A percentile compares a stretch with the other conserved stretches of the same genome.
Evolutionary conservation across 306 rosid species (phyloP).

Genomic region (Fagus sylvatica): DNA sequence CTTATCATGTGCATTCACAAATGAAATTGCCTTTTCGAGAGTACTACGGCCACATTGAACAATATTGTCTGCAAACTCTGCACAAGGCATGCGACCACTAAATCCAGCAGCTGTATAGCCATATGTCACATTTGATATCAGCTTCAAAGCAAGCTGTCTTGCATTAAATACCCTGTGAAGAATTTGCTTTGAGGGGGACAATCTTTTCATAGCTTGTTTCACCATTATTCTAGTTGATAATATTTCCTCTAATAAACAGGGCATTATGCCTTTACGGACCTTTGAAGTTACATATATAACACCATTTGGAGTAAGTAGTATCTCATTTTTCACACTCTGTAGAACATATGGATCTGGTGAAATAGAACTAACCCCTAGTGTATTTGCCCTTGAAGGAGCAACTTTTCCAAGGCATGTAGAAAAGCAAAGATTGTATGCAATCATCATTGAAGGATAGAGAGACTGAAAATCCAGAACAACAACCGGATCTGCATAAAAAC

Average conservation of each 20-base stretch:
- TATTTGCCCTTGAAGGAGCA: slow-evolving; percentile 60
- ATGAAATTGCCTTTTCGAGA: slow-evolving; percentile 80
- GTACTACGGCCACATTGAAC: slow-evolving; percentile 96
- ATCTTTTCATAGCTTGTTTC: slow-evolving; percentile 81
- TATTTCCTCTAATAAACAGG: slow-evolving; percentile 88
- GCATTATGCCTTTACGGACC: slow-evolving; percentile 85
- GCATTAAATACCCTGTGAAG: slow-evolving; percentile 91
- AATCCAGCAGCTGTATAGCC: slow-evolving; percentile 99
- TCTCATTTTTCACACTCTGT: slow-evolving; percentile 61
- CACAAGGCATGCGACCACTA: slow-evolving; percentile 99
- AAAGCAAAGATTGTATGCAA: slow-evolving; percentile 94
- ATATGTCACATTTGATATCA: slow-evolving; percentile 90
- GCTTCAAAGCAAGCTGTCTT: slow-evolving; percentile 93
- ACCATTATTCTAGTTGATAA: slow-evolving; percentile 93
- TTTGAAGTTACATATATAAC: slow-evolving; percentile 84
- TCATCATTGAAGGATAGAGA: slow-evolving; percentile 96
- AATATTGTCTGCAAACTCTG: slow-evolving; percentile 95
- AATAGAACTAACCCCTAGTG: slow-evolving; percentile 78
- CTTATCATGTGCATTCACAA: slow-evolving; percentile 74
- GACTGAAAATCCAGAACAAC: slow-evolving; percentile 94
- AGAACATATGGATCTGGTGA: slow-evolving; percentile 66
- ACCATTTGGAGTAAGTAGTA: slow-evolving; percentile 88
- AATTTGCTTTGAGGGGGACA: slow-evolving; percentile 72
- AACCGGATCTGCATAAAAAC: slow-evolving; percentile 94
- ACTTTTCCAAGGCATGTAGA: slow-evolving; percentile 92